These are phyloP conservation scores for Geotrichum aggregatum DNA, from an alignment of 1,139 yeast species.

Conservation along the genomic window DNA sequence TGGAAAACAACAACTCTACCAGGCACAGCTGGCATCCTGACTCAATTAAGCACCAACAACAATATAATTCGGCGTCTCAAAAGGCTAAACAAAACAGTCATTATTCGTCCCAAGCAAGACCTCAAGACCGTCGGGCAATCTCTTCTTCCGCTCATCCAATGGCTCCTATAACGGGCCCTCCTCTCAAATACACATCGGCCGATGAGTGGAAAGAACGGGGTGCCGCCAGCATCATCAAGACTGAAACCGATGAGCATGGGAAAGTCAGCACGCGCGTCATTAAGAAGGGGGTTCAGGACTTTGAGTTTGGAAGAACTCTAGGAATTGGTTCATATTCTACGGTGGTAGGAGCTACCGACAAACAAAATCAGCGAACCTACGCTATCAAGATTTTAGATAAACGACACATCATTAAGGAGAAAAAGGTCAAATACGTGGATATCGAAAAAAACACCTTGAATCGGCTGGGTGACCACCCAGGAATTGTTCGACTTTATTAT, in stretches of 20 bases:
- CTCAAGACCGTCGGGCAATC: background rate
- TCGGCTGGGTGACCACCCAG: conserved; percentile 78
- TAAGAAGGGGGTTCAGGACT: conserved; percentile 65
- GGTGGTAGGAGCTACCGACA: conserved; percentile 80
- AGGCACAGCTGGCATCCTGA: conserved; percentile 17
- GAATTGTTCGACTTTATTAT: conserved; percentile 80
- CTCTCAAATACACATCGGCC: background rate
- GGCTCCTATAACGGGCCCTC: conserved; percentile 6
- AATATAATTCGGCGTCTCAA: background rate
- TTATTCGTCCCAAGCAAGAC: background rate
- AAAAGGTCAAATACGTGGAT: conserved; percentile 91
- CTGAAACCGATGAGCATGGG: conserved; percentile 48
- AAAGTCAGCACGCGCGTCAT: conserved; percentile 44
- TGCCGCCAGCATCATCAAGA: conserved; percentile 50
- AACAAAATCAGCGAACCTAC: conserved; percentile 64
- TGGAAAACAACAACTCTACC: conserved; percentile 5
- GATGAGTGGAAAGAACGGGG: conserved; percentile 44
- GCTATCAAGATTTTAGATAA: conserved; percentile 92
- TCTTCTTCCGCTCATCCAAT: background rate
- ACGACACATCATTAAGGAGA: conserved; percentile 89
- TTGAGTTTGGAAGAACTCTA: conserved; percentile 75
- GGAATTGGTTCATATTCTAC: conserved; percentile 98
- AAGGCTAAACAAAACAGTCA: background rate
- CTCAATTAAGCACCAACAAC: conserved; percentile 3
- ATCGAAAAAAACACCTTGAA: conserved; percentile 92